Conservation (phyloP, 805 yeast species). For the Peterozyma toletana region DNA sequence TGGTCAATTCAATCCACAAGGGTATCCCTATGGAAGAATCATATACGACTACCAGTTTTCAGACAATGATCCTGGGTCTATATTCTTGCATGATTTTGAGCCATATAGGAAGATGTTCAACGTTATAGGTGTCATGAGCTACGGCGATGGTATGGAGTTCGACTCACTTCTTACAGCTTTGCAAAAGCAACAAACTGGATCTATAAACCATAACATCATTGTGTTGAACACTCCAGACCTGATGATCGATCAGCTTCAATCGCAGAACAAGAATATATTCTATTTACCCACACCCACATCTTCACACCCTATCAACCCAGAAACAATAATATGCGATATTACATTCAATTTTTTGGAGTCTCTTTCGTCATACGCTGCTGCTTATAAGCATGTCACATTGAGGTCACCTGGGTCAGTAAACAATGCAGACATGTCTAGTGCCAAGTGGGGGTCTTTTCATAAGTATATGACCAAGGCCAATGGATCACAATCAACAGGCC, state of each 20-base stretch:
- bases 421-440: slow-evolving; percentile 32
- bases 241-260: neutral
- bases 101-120: slow-evolving; percentile 77
- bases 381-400: slow-evolving; percentile 72
- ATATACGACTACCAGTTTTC: slow-evolving; percentile 47
- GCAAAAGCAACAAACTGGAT: slow-evolving; percentile 36
- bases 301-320: slow-evolving; percentile 26
- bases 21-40: slow-evolving; percentile 73
- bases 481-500: slow-evolving; percentile 5
- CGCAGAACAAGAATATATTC: slow-evolving; percentile 9
- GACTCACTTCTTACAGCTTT: slow-evolving; percentile 29
- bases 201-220: slow-evolving; percentile 47
- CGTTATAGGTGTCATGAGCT: slow-evolving; percentile 38
- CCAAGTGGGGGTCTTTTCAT: neutral
- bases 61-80: slow-evolving; percentile 44
- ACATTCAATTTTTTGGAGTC: slow-evolving; percentile 55
- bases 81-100: slow-evolving; percentile 80
- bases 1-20: slow-evolving; percentile 74
- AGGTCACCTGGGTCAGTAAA: slow-evolving; percentile 72
- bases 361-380: slow-evolving; percentile 61
- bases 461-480: neutral
- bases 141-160: slow-evolving; percentile 17
- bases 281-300: slow-evolving; percentile 4
- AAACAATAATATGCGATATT: slow-evolving; percentile 69
- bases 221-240: slow-evolving; percentile 42